A percentile compares a stretch with the other conserved stretches of the same genome.
phyloP scores from a whole-genome alignment of 1,139 yeast genomes.

The Lodderomyces oxycetoniae region DNA sequence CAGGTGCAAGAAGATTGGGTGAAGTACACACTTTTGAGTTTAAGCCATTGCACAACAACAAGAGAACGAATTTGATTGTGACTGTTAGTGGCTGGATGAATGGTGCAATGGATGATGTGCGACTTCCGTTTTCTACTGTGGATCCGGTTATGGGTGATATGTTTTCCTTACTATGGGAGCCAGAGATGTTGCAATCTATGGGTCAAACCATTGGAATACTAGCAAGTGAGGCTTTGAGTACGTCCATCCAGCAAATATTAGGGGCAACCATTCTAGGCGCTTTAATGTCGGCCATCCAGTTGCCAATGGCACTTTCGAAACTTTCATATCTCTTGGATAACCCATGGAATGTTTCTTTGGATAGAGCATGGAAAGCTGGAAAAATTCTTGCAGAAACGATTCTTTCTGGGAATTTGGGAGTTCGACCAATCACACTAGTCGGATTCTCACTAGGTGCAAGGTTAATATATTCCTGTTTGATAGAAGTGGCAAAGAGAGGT shows the following conservation, averaged over 20 bases:
- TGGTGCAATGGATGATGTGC: slow-evolving; percentile 90
- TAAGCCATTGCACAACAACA: slow-evolving; percentile 86
- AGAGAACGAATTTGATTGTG: slow-evolving; percentile 79
- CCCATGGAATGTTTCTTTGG: slow-evolving; percentile 97
- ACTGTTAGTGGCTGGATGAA: slow-evolving; percentile 99
- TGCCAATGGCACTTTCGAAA: slow-evolving; percentile 89
- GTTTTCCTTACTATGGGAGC: slow-evolving; percentile 92
- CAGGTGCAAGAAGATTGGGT: slow-evolving; percentile 84
- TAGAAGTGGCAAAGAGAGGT: slow-evolving; percentile 80
- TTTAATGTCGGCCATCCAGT: slow-evolving; percentile 90
- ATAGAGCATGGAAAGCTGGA: slow-evolving; percentile 97
- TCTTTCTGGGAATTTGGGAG: slow-evolving; percentile 82
- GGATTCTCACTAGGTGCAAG: slow-evolving; percentile 96
- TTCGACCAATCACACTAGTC: slow-evolving; percentile 84
- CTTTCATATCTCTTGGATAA: slow-evolving; percentile 87
- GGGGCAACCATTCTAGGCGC: slow-evolving; percentile 93
- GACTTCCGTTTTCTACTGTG: slow-evolving; percentile 92
- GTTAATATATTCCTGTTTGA: slow-evolving; percentile 82
- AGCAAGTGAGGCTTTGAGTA: slow-evolving; percentile 90
- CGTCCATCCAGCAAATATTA: slow-evolving; percentile 89
- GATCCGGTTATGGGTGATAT: slow-evolving; percentile 98
- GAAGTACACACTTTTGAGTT: slow-evolving; percentile 93
- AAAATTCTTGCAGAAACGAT: slow-evolving; percentile 86
- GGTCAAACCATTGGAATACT: slow-evolving; percentile 93
- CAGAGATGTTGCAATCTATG: slow-evolving; percentile 92